Evolutionary conservation across 225 moss, liverwort and hornwort genomes (phyloP).

Genomic region (Pseudisothecium myosuroides): DNA sequence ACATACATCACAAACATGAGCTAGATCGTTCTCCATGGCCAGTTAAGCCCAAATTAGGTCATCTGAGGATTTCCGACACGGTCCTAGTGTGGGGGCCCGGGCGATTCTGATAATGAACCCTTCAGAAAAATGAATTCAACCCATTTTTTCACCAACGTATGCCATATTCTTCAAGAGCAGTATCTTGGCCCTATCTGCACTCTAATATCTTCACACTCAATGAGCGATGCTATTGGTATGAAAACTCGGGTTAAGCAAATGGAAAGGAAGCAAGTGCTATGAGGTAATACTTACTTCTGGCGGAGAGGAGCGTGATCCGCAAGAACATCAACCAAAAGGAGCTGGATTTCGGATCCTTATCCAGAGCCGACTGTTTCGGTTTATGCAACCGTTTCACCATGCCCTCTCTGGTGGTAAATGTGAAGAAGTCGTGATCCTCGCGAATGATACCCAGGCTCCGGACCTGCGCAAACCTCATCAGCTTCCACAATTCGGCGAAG

Average conservation of each 20-base stretch:
- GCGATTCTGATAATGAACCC: too few relatives aligned
- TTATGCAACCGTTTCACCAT: neutral
- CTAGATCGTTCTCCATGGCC: neutral
- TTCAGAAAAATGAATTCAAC: too few relatives aligned
- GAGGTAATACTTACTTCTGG: neutral
- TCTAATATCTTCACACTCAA: neutral
- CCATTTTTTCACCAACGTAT: too few relatives aligned
- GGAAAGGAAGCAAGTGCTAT: neutral
- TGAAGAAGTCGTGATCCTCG: neutral
- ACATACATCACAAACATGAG: neutral
- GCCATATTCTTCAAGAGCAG: neutral
- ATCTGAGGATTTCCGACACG: too few relatives aligned
- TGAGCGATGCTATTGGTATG: neutral
- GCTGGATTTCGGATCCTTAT: neutral
- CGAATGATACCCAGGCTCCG: constrained; percentile 13
- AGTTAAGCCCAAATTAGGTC: neutral
- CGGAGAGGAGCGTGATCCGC: neutral
- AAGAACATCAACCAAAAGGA: neutral
- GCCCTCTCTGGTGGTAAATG: neutral
- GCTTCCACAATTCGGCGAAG: constrained; percentile 1
- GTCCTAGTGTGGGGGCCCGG: too few relatives aligned
- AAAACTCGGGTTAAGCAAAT: neutral
- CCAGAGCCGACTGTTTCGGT: neutral
- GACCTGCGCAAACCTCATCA: constrained; percentile 14
- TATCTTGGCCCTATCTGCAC: neutral